A percentile compares a stretch with the other conserved stretches of the same genome.
Evolutionary conservation across 2,329 filamentous ascomycete genomes (phyloP).

Genomic region (Gnomoniopsis sp.): DNA sequence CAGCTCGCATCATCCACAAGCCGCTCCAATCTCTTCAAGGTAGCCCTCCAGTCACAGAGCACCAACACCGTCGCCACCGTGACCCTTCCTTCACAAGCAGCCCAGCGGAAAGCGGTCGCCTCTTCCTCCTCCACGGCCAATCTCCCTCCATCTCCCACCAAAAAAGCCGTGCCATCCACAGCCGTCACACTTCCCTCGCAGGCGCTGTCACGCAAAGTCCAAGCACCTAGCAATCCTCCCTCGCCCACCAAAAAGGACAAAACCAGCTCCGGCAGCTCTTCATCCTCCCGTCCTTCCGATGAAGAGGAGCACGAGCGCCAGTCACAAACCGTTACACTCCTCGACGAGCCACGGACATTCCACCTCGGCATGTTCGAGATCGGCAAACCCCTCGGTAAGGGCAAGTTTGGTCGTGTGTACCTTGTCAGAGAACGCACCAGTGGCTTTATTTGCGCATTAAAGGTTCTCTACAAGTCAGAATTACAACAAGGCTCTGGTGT

Average conservation of each 20-base stretch:
- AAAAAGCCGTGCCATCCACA: constrained; percentile 29
- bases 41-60: constrained; percentile 77
- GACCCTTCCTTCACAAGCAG: constrained; percentile 64
- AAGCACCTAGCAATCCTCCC: constrained; percentile 32
- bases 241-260: constrained; percentile 53
- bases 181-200: constrained; percentile 68
- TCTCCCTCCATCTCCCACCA: constrained; percentile 18
- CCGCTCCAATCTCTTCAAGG: constrained; percentile 81
- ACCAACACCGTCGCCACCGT: constrained; percentile 62
- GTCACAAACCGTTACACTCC: constrained; percentile 46
- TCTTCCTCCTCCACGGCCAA: constrained; percentile 24
- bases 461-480: constrained; percentile 82
- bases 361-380: constrained; percentile 95
- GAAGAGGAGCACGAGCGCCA: constrained; percentile 52
- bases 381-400: constrained; percentile 79
- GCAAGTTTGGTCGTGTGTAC: constrained; percentile 85
- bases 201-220: constrained; percentile 52
- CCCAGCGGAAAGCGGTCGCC: constrained; percentile 44
- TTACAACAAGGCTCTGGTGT: constrained; percentile 71
- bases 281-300: constrained; percentile 33
- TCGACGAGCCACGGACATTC: constrained; percentile 60
- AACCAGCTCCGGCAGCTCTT: constrained; percentile 32
- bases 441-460: constrained; percentile 81
- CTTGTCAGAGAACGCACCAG: constrained; percentile 75
- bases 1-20: constrained; percentile 52